Percentiles rank a stretch among this genome's conserved stretches.
phyloP scores from a whole-genome alignment of 2,329 filamentous ascomycete species.

The Pseudopyrenochaeta lycopersici region DNA sequence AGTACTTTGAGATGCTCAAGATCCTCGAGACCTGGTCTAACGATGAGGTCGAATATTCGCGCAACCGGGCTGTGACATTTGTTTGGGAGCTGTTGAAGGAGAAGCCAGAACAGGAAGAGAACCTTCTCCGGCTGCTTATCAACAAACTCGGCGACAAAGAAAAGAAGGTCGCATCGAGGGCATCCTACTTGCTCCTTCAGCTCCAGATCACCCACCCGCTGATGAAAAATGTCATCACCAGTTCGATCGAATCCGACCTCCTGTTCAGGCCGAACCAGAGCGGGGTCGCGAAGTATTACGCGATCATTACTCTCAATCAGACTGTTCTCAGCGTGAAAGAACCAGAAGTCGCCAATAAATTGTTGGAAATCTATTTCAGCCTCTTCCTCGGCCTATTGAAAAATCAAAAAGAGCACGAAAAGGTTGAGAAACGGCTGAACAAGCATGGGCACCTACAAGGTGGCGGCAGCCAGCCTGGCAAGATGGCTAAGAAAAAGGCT shows the following conservation, averaged over 20 bases:
- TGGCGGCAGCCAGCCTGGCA: slow-evolving; percentile 62
- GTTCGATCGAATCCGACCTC: slow-evolving; percentile 84
- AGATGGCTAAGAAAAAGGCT: slow-evolving; percentile 60
- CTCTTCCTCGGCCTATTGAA: slow-evolving; percentile 87
- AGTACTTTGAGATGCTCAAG: slow-evolving; percentile 93
- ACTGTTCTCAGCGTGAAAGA: slow-evolving; percentile 90
- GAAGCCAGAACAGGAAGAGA: slow-evolving; percentile 97
- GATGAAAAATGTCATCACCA: slow-evolving; percentile 91
- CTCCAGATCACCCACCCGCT: slow-evolving; percentile 86
- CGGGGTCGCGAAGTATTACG: slow-evolving; percentile 91
- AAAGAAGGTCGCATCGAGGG: slow-evolving; percentile 92
- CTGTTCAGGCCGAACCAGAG: slow-evolving; percentile 88
- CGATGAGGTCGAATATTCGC: slow-evolving; percentile 94
- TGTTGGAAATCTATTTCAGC: slow-evolving; percentile 91
- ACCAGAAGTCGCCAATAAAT: slow-evolving; percentile 77
- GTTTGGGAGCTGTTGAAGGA: slow-evolving; percentile 91
- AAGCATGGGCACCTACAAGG: slow-evolving; percentile 63
- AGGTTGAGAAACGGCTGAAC: slow-evolving; percentile 53
- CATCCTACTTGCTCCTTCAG: slow-evolving; percentile 93
- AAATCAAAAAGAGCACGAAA: slow-evolving; percentile 56
- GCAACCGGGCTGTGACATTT: slow-evolving; percentile 86
- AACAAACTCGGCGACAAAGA: slow-evolving; percentile 97
- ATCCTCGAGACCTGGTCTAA: slow-evolving; percentile 91
- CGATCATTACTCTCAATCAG: slow-evolving; percentile 95
- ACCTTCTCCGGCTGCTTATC: slow-evolving; percentile 86